Conservation (phyloP, 306 rosid species). For the Prunus dulcis region DNA sequence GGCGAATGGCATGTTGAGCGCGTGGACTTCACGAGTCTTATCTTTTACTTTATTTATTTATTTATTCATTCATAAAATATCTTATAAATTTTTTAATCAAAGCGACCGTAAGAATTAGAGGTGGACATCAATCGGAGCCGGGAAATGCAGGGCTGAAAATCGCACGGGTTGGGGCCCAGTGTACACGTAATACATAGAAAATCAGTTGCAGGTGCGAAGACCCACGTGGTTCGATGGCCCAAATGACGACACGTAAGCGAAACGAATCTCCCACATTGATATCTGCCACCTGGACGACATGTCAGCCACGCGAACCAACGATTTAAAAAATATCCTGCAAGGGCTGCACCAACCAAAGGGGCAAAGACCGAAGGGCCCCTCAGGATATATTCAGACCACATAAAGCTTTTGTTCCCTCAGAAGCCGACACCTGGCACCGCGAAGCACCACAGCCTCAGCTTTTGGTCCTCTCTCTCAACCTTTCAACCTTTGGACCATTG, state of each 20-base stretch:
- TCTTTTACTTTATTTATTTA: neutral
- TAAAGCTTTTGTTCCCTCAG: constrained; percentile 33
- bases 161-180: neutral
- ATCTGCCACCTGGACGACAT: constrained; percentile 22
- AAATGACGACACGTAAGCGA: constrained; percentile 18
- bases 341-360: constrained; percentile 10
- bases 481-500: neutral
- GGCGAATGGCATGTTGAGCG: neutral
- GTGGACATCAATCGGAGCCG: neutral
- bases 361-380: neutral
- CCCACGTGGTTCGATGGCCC: constrained; percentile 19
- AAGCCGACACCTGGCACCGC: constrained; percentile 52
- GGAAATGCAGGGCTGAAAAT: constrained; percentile 19
- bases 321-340: constrained; percentile 4
- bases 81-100: neutral
- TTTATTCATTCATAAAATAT: too few relatives aligned
- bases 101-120: neutral
- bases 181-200: neutral
- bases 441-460: constrained; percentile 40
- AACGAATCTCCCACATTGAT: constrained; percentile 35
- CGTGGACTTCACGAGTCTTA: constrained; percentile 1
- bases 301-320: neutral
- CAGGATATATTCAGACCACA: constrained; percentile 22
- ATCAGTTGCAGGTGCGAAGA: neutral
- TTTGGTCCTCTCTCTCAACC: neutral